phyloP scores from a whole-genome alignment of 306 rosid genomes.

The Malus sieversii region DNA sequence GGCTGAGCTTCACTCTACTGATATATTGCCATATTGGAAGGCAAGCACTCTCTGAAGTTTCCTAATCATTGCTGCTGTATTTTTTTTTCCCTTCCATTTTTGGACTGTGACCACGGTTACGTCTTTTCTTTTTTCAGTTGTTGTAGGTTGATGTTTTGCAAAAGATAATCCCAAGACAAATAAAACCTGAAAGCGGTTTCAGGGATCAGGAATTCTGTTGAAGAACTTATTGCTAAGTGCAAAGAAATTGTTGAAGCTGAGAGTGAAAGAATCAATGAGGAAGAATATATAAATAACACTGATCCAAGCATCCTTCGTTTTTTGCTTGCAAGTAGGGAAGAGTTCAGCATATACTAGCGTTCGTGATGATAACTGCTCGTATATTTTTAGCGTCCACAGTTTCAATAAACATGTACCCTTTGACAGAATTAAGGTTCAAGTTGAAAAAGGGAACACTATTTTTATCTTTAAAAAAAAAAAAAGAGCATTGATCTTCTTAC shows the following conservation, averaged over 20 bases:
- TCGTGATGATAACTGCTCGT: neutral
- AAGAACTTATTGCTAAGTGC: conserved; percentile 81
- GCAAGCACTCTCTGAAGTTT: conserved; percentile 28
- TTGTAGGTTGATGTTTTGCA: conserved; percentile 57
- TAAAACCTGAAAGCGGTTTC: conserved; percentile 78
- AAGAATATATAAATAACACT: conserved; percentile 70
- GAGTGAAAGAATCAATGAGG: conserved; percentile 75
- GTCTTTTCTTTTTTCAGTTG: conserved; percentile 4
- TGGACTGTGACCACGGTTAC: neutral
- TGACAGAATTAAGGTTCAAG: neutral
- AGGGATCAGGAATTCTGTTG: conserved; percentile 65
- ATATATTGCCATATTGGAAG: conserved; percentile 95
- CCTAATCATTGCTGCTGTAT: neutral
- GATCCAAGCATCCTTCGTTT: conserved; percentile 92
- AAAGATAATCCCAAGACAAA: conserved; percentile 83
- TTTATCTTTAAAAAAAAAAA: neutral
- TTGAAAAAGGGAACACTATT: neutral
- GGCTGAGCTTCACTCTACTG: conserved; percentile 94
- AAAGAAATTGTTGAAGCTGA: conserved; percentile 86
- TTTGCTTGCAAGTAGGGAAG: conserved; percentile 88
- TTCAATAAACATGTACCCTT: neutral
- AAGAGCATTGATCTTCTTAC: neutral
- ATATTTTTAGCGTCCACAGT: neutral
- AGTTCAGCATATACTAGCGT: conserved; percentile 36
- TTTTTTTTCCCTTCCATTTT: neutral